Evolutionary conservation across 495 filamentous ascomycete genomes (phyloP), one percentile per base, ranked within the genome.

Genomic region (Podospora anserina): DNA sequence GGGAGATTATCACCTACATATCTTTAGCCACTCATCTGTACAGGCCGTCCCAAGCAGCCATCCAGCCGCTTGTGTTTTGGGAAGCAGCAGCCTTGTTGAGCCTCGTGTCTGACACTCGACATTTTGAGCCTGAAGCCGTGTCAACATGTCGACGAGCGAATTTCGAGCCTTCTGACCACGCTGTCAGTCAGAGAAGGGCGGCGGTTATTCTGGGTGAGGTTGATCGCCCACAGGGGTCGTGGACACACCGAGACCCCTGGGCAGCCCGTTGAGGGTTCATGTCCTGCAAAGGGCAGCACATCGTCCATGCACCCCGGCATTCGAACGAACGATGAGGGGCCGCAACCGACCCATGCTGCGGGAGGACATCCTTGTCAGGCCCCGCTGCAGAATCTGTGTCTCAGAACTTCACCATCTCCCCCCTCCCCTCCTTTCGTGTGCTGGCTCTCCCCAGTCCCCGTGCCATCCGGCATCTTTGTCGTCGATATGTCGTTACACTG

Each of bases 181-280:
- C 39, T 20, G n/a, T 68, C 49, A 62, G 67, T 71, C 63, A 69
- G 74, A 69, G 58, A 70, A 78, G 78, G 70, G 71, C 70, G 69
- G 77, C 76, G 78, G 79, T 69, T 79, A 82, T 82, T 82, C 70
- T 68, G 75, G 72, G 72, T 70, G 75, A 78, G 79, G 81, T 79
- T 82, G 82, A 84, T 84, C 83, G 77, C 61, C 82, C 61, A 53
- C 81, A 78, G 71, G 82, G 82, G 39, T 32, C 18, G 9, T 23
- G 19, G 19, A 34, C 30, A 62, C 19, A 79, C 80, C 44, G 26
- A 49, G 54, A 64, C 61, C 66, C 75, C 63, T 23, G 6, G 18
- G 55, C n/a, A 23, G n/a, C 9, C 23, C n/a, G 55, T 58, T 19
- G 55, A 58, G 23, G n/a, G 23, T 58, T 19, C 18, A 58, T 49